A percentile compares a stretch with the other conserved stretches of the same genome.
phyloP scores from a whole-genome alignment of 768 basidiomycete genomes.

The Hericium coralloides region DNA sequence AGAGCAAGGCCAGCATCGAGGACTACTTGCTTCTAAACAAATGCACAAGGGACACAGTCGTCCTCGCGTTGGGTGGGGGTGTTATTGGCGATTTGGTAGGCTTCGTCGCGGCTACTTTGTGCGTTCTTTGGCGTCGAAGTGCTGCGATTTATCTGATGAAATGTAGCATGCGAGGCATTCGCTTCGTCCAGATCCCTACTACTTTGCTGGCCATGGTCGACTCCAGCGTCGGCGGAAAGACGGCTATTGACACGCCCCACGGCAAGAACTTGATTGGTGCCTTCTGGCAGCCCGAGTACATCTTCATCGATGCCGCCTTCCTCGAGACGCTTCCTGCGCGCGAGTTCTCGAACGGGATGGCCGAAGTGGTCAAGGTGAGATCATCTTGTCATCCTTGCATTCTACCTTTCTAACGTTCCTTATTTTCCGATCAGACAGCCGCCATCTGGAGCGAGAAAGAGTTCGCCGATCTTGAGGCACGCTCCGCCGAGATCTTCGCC shows the following conservation, averaged over 20 bases:
- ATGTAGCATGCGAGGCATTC: slow-evolving; percentile 90
- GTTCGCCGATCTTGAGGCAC: slow-evolving; percentile 82
- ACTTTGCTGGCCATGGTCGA: slow-evolving; percentile 98
- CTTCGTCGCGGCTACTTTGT: slow-evolving; percentile 97
- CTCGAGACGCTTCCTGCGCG: slow-evolving; percentile 85
- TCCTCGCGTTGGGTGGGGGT: slow-evolving; percentile 91
- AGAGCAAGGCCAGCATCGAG: slow-evolving; percentile 89
- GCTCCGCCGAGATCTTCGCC: slow-evolving; percentile 74
- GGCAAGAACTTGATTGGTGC: slow-evolving; percentile 98
- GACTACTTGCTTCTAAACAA: slow-evolving; percentile 83
- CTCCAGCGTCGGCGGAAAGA: slow-evolving; percentile 95
- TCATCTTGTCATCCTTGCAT: not conserved
- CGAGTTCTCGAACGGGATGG: slow-evolving; percentile 99
- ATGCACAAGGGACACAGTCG: slow-evolving; percentile 89
- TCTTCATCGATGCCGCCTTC: slow-evolving; percentile 96
- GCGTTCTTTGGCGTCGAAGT: slow-evolving; percentile 24
- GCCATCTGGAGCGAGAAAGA: slow-evolving; percentile 96
- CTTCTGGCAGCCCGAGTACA: slow-evolving; percentile 96
- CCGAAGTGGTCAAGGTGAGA: slow-evolving; percentile 90
- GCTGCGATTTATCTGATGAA: not conserved
- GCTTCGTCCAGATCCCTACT: slow-evolving; percentile 93
- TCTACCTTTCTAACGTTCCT: not conserved
- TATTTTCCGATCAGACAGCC: slow-evolving; percentile 58
- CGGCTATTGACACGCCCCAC: slow-evolving; percentile 96
- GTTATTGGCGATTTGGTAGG: slow-evolving; percentile 97